A percentile compares a stretch with the other conserved stretches of the same genome.
Conservation (phyloP, 2,329 filamentous ascomycete species). For the Ambrosiella beaveri region DNA sequence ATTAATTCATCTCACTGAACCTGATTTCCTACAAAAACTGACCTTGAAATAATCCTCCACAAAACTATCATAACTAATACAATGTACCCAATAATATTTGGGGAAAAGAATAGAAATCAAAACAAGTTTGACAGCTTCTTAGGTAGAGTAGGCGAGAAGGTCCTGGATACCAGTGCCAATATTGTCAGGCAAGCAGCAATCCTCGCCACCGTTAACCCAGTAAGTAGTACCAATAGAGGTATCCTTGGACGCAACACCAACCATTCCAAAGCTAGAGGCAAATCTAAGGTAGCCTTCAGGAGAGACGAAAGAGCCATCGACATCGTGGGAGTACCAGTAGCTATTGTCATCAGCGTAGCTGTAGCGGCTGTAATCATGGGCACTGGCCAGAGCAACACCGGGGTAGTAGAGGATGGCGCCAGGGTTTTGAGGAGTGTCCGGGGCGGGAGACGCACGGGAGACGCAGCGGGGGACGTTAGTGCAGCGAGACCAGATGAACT, state of each 20-base stretch:
- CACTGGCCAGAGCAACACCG: background rate
- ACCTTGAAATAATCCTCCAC: too few relatives aligned
- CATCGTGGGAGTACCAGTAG: slow-evolving; percentile 10
- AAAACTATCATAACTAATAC: too few relatives aligned
- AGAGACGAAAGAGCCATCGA: slow-evolving; percentile 5
- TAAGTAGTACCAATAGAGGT: slow-evolving; percentile 4
- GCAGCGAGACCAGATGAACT: slow-evolving; percentile 3
- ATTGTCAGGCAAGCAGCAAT: slow-evolving; percentile 11
- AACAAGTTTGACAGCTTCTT: background rate
- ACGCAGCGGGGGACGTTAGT: slow-evolving; percentile 7
- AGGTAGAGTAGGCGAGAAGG: slow-evolving; percentile 8
- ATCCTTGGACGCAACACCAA: slow-evolving; percentile 6
- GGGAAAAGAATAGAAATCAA: background rate
- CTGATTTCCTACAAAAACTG: too few relatives aligned
- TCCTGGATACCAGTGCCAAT: slow-evolving; percentile 9
- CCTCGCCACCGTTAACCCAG: slow-evolving; percentile 3
- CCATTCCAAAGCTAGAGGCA: background rate
- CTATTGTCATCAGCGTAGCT: slow-evolving; percentile 2
- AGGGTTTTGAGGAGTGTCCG: background rate
- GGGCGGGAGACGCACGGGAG: background rate
- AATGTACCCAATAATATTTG: too few relatives aligned
- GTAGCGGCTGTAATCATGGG: background rate
- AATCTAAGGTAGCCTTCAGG: slow-evolving; percentile 4
- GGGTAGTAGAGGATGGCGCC: slow-evolving; percentile 1
- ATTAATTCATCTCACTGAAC: too few relatives aligned